Evolutionary conservation across 2,329 filamentous ascomycete species (phyloP), one percentile per base, ranked within the genome.

Genomic region (Aspergillus brasiliensis): DNA sequence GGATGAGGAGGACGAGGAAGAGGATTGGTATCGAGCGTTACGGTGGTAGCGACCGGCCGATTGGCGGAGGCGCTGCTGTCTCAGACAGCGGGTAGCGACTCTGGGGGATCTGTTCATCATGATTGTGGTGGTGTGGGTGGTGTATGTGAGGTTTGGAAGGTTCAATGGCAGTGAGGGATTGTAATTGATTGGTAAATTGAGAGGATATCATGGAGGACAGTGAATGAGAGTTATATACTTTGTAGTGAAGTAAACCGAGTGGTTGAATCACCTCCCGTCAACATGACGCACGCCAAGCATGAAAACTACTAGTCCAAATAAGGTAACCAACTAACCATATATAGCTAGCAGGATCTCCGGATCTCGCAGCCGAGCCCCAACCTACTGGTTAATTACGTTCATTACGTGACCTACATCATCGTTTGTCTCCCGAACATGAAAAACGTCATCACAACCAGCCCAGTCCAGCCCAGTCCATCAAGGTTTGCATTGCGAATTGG

Each of bases 21-120:
- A 65, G 31, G 70, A 71, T 57, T 73, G 70, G 57, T 70, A 67
- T 19, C 71, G 70, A 52, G 68, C 27, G 59, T 66, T 67, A 55
- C 28, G 34, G 3, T 57, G 34, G 3, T 57, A 23, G 17, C 51
- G 51, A 25, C 38, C 25, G 23, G 23, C 38, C 1, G 38, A 23
- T 13, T 25, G 34, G 28, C 15, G 15, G 17, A 23, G 21, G 15
- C 51, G 51, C 17, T 52, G 51, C 51, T 52, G 51, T 52, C 51
- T 23, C 7, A 52, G 31, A 23, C 51, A 52, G 21, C 51, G 34
- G 51, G 51, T 52, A 3, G 51, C 51, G 21, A 52, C 34, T 40
- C 51, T 34, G 34, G 51, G 51, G 17, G 34, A 38, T n/a, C 51
- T 37, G 51, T 52, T 52, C 51, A 52, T 52, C 51, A 52, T 51